Evolutionary conservation across 371 early-diverging fungal species (phyloP).

Genomic region (Mucor irregularis): DNA sequence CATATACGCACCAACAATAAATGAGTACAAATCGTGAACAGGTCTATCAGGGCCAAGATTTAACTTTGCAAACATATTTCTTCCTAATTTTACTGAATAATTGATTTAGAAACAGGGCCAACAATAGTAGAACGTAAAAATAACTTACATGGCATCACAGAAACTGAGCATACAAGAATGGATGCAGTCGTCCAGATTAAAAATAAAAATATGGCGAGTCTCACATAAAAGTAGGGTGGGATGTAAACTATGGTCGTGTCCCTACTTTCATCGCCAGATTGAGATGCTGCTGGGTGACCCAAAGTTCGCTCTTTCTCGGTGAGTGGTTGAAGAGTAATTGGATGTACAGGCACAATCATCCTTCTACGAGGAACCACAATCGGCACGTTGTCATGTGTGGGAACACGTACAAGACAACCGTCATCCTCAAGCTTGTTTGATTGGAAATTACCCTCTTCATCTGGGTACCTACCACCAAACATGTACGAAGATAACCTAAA

Average conservation of each 20-base stretch:
- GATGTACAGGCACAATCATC: conserved; percentile 68
- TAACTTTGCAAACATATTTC: conserved; percentile 35
- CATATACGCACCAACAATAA: conserved; percentile 22
- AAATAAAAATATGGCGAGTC: conserved; percentile 45
- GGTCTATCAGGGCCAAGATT: conserved; percentile 14
- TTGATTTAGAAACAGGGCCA: neutral
- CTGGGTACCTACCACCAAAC: conserved; percentile 64
- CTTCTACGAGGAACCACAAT: conserved; percentile 51
- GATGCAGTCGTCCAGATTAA: conserved; percentile 55
- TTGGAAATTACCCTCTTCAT: conserved; percentile 57
- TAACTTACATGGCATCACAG: conserved; percentile 50
- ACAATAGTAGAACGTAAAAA: neutral
- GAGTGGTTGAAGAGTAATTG: conserved; percentile 48
- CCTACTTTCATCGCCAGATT: conserved; percentile 33
- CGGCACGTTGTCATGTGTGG: conserved; percentile 61
- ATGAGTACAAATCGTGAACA: conserved; percentile 57
- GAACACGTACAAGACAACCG: conserved; percentile 60
- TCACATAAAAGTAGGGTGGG: conserved; percentile 54
- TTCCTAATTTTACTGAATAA: conserved; percentile 46
- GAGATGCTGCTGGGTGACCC: conserved; percentile 46
- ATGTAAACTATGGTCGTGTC: conserved; percentile 58
- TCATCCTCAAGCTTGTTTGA: conserved; percentile 47
- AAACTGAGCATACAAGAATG: conserved; percentile 38
- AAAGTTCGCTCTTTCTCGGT: conserved; percentile 49
- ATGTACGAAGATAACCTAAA: conserved; percentile 75